These are phyloP conservation scores for Bolboschoenoplectus hybrid DNA, from an alignment of 202 grass and related monocot genomes.

Conservation along the genomic window DNA sequence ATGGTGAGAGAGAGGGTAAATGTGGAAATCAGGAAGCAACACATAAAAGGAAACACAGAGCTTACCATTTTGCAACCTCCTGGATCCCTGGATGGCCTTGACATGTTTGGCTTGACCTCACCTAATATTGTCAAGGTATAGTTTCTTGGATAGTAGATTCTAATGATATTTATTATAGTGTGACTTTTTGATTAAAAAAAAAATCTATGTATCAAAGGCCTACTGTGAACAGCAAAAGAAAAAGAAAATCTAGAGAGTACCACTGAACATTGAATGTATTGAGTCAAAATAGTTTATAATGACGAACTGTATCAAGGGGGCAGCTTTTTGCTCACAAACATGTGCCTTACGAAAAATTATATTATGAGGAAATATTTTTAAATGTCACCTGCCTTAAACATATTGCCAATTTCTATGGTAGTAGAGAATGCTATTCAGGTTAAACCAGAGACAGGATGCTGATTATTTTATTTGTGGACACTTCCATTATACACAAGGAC, in stretches of 20 bases:
- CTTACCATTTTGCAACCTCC: slow-evolving; percentile 72
- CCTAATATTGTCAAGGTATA: slow-evolving; percentile 66
- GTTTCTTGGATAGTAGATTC: slow-evolving; percentile 38
- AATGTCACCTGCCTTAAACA: too few species aligned
- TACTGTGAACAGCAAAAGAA: neutral
- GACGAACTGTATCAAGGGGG: too few species aligned
- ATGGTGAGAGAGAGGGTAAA: slow-evolving; percentile 92
- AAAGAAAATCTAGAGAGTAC: neutral
- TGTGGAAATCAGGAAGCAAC: slow-evolving; percentile 70
- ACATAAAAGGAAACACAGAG: slow-evolving; percentile 59
- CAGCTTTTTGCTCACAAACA: too few species aligned
- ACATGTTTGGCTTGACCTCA: slow-evolving; percentile 89
- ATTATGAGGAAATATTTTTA: too few species aligned
- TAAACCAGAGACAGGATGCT: too few species aligned
- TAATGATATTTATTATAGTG: neutral
- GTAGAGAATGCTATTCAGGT: too few species aligned
- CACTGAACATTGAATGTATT: neutral
- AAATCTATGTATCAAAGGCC: neutral
- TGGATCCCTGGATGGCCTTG: slow-evolving; percentile 80
- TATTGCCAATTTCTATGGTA: too few species aligned
- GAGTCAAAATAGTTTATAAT: too few species aligned
- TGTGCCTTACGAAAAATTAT: too few species aligned
- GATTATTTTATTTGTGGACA: too few species aligned
- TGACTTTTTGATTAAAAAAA: slow-evolving; percentile 18
- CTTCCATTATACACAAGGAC: too few species aligned